Evolutionary conservation across 2,329 filamentous ascomycete species (phyloP).

Genomic region (Paracoccidioides brasiliensis): DNA sequence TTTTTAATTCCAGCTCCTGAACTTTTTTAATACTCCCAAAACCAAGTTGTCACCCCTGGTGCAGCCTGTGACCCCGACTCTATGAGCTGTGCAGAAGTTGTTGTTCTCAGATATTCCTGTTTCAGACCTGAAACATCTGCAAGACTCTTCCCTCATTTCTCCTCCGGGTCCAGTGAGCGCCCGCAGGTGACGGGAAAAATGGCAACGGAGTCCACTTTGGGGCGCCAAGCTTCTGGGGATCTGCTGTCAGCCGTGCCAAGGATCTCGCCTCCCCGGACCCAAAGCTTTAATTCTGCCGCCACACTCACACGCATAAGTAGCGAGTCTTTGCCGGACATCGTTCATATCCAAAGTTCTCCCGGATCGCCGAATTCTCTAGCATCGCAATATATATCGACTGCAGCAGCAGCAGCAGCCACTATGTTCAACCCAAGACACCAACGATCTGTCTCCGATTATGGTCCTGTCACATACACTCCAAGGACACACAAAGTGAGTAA

Average conservation of each 20-base stretch:
- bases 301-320: slow-evolving; percentile 1
- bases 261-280: background rate
- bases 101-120: background rate
- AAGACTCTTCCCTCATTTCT: background rate
- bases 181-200: too few species aligned
- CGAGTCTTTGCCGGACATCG: background rate
- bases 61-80: background rate
- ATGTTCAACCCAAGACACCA: background rate
- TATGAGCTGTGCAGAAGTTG: background rate
- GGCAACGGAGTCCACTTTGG: background rate
- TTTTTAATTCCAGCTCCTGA: too few species aligned
- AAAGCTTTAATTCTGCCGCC: background rate
- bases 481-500: slow-evolving; percentile 32
- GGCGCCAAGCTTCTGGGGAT: slow-evolving; percentile 2
- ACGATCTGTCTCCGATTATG: background rate
- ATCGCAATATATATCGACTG: background rate
- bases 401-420: background rate
- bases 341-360: background rate
- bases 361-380: background rate
- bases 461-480: slow-evolving; percentile 34
- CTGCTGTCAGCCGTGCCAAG: background rate
- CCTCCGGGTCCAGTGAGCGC: too few species aligned
- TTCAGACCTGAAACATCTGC: background rate
- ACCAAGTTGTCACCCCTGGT: too few species aligned
- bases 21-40: too few species aligned